Conservation (phyloP, 1,139 yeast species). For the Scheffersomyces insectosa region DNA sequence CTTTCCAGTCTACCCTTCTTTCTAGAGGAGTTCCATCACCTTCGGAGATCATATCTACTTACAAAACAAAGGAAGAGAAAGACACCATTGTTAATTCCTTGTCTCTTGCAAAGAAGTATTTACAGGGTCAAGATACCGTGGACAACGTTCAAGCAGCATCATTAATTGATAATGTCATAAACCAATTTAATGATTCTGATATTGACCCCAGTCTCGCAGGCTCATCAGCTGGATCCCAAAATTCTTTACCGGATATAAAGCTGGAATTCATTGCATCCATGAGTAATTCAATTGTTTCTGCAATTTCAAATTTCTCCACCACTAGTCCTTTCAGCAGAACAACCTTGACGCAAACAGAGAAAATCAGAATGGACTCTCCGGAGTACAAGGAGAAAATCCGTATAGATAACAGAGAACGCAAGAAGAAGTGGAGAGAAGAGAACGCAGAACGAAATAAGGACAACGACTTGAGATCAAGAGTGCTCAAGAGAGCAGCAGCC, state of each 20-base stretch:
- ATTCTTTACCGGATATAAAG: conserved; percentile 6
- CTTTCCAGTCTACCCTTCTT: conserved; percentile 14
- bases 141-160: conserved; percentile 20
- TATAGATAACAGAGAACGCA: conserved; percentile 78
- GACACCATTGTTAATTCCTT: conserved; percentile 35
- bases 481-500: conserved; percentile 66
- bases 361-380: conserved; percentile 30
- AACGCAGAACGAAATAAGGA: conserved; percentile 83
- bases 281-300: conserved; percentile 30
- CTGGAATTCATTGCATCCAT: conserved; percentile 27
- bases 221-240: no score
- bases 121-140: conserved; percentile 16
- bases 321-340: conserved; percentile 16
- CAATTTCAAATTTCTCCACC: conserved; percentile 28
- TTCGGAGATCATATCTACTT: conserved; percentile 25
- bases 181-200: conserved; percentile 15
- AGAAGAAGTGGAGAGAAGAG: conserved; percentile 87
- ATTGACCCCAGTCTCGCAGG: neutral
- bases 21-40: conserved; percentile 16
- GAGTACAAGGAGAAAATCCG: conserved; percentile 60
- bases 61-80: conserved; percentile 26
- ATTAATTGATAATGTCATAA: conserved; percentile 28
- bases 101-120: conserved; percentile 38
- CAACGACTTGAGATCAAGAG: conserved; percentile 78
- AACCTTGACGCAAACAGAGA: conserved; percentile 20